Evolutionary conservation across 2,329 filamentous ascomycete genomes (phyloP).

Genomic region (Pseudocercospora cruenta): DNA sequence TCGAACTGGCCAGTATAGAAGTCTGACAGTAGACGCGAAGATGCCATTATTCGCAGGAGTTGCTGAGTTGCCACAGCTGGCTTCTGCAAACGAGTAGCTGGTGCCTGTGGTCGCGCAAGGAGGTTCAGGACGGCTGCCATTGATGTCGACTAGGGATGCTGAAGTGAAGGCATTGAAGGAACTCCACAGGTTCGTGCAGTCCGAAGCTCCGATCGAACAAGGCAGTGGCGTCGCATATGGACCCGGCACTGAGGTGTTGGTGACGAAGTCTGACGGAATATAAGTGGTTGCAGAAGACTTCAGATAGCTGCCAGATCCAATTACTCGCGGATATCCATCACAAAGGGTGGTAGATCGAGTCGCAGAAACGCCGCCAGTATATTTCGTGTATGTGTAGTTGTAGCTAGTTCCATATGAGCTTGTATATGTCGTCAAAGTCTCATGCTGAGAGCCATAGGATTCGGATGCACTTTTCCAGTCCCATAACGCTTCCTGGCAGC

Average conservation of each 20-base stretch:
- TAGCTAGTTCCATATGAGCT: slow-evolving; percentile 3
- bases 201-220: slow-evolving; percentile 20
- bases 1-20: slow-evolving; percentile 32
- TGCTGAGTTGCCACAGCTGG: neutral
- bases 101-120: slow-evolving; percentile 22
- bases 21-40: slow-evolving; percentile 16
- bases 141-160: slow-evolving; percentile 9
- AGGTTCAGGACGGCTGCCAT: slow-evolving; percentile 8
- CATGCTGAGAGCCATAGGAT: slow-evolving; percentile 1
- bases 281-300: neutral
- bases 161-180: slow-evolving; percentile 12
- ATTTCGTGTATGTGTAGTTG: neutral
- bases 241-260: slow-evolving; percentile 9
- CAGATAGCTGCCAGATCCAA: slow-evolving; percentile 18
- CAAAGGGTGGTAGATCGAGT: slow-evolving; percentile 27
- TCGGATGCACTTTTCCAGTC: slow-evolving; percentile 13
- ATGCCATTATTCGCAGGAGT: slow-evolving; percentile 2
- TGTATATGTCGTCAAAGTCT: slow-evolving; percentile 1
- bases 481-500: slow-evolving; percentile 18
- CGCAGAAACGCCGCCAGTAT: slow-evolving; percentile 6
- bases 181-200: slow-evolving; percentile 15
- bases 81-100: slow-evolving; percentile 11
- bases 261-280: slow-evolving; percentile 11
- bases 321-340: slow-evolving; percentile 29
- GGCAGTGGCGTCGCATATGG: slow-evolving; percentile 23